Evolutionary conservation across 1,284 basidiomycete species (phyloP).

Genomic region (Apiotrichum montevideense): DNA sequence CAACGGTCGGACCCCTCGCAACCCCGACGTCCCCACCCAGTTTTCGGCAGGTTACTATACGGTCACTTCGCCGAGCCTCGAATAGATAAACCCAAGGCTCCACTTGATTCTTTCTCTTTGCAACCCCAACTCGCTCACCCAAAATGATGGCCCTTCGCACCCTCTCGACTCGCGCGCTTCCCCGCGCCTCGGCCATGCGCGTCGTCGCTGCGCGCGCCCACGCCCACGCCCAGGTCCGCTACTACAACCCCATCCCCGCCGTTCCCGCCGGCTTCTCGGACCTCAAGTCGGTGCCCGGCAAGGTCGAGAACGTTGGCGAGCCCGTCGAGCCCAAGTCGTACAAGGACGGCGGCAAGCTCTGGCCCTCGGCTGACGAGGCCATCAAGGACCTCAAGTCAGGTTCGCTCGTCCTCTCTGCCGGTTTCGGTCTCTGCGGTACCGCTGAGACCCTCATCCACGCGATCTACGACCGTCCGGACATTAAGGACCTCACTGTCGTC

Average conservation of each 20-base stretch:
- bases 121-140: neutral
- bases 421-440: conserved; percentile 46
- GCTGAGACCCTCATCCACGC: conserved; percentile 79
- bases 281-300: conserved; percentile 13
- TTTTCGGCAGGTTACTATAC: neutral
- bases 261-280: conserved; percentile 14
- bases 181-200: conserved; percentile 15
- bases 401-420: conserved; percentile 70
- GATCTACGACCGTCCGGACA: conserved; percentile 63
- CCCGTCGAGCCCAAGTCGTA: conserved; percentile 24
- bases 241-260: conserved; percentile 11
- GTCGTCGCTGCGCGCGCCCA: conserved; percentile 8
- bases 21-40: neutral
- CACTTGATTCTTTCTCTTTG: neutral
- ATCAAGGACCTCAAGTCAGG: conserved; percentile 75
- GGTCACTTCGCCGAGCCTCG: neutral
- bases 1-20: neutral
- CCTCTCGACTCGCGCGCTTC: conserved; percentile 16
- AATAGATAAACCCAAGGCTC: conserved; percentile 3
- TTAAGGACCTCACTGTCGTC: conserved; percentile 68
- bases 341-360: conserved; percentile 57
- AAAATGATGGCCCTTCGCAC: conserved; percentile 16
- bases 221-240: conserved; percentile 3
- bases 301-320: conserved; percentile 15
- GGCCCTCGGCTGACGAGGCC: conserved; percentile 70